Conservation (phyloP, 257 asterid genomes). For the Ophiorrhiza pumila region DNA sequence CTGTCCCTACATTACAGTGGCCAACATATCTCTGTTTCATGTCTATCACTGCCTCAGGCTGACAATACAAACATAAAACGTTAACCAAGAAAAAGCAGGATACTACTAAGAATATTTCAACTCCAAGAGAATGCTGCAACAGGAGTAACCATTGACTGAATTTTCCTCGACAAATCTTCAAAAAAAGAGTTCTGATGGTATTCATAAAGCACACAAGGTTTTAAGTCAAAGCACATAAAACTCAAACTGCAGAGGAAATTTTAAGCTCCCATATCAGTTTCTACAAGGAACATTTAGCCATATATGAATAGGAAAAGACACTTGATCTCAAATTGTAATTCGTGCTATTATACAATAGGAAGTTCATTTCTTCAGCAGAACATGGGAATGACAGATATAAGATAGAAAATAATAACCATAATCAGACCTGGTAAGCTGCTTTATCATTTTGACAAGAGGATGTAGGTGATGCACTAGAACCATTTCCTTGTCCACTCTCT, state of each 20-base stretch:
- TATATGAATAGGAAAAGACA: background rate
- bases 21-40: slow-evolving; percentile 93
- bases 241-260: background rate
- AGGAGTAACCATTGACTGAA: background rate
- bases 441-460: slow-evolving; percentile 47
- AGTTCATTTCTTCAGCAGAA: background rate
- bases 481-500: slow-evolving; percentile 49
- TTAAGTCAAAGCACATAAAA: background rate
- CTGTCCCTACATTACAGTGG: slow-evolving; percentile 91
- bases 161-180: background rate
- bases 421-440: slow-evolving; percentile 58
- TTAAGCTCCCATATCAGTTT: background rate
- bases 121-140: background rate
- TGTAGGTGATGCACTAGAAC: slow-evolving; percentile 38
- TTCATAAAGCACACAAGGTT: background rate
- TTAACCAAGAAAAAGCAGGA: slow-evolving; percentile 5
- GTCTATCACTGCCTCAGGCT: slow-evolving; percentile 84
- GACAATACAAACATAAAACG: slow-evolving; percentile 30
- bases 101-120: background rate
- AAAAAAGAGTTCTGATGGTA: background rate
- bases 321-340: background rate
- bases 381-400: background rate
- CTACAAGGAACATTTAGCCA: background rate
- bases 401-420: slow-evolving; percentile 16
- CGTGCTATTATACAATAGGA: background rate